Conservation (phyloP, 345 rosid species). For the Camelina hispida region DNA sequence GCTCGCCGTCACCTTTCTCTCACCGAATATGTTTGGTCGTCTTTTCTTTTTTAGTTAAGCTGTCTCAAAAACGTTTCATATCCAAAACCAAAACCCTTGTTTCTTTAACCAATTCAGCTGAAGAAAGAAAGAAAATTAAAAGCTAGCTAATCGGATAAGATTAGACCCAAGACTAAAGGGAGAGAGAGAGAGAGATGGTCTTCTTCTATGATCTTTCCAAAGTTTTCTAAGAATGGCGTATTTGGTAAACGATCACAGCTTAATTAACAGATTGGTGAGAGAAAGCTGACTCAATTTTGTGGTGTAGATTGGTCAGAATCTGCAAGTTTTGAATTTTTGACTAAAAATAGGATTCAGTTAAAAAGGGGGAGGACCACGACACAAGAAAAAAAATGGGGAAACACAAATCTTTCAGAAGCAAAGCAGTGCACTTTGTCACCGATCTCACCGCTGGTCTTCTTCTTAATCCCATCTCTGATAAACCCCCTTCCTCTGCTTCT, state of each 20-base stretch:
- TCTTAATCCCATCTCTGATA: conserved; percentile 94
- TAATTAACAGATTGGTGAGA: not conserved
- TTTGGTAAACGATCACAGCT: conserved; percentile 34
- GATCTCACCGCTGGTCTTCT: conserved; percentile 90
- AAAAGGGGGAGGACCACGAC: not conserved
- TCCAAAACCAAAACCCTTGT: conserved; percentile 2
- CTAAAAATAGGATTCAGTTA: conserved; percentile 35
- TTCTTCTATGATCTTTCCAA: conserved; percentile 11
- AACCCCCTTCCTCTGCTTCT: conserved; percentile 55
- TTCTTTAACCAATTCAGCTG: not conserved
- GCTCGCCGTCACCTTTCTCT: conserved; percentile 25
- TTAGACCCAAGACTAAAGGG: not conserved
- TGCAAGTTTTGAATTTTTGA: conserved; percentile 2
- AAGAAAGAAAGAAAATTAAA: not conserved
- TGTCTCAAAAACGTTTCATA: conserved; percentile 28
- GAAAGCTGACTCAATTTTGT: conserved; percentile 25
- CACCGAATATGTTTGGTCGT: conserved; percentile 20
- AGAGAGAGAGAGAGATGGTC: conserved; percentile 1
- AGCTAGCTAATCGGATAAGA: not conserved
- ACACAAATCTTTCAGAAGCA: conserved; percentile 77
- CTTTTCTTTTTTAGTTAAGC: conserved; percentile 27
- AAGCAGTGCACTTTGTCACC: conserved; percentile 92
- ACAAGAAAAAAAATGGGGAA: conserved; percentile 52
- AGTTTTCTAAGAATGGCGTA: conserved; percentile 9
- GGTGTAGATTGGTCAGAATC: conserved; percentile 37